Percentiles rank a stretch among this genome's conserved stretches.
These are phyloP conservation scores for Vitis labrusca DNA, from an alignment of 164 flowering plant species.

Conservation along the genomic window DNA sequence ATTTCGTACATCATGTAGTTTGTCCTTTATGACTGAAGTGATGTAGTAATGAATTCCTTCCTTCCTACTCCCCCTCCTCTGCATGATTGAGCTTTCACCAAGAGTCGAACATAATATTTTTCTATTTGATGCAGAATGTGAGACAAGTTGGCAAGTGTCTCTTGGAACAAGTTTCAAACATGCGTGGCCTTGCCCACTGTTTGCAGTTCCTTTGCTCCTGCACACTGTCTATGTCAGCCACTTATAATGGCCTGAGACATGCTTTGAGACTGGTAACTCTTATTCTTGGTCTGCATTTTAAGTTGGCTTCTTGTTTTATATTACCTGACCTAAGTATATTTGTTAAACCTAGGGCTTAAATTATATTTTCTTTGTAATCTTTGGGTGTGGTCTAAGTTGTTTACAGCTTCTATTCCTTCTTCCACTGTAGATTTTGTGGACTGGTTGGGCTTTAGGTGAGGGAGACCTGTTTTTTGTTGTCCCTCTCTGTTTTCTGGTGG, in stretches of 20 bases:
- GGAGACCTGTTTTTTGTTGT: too few species aligned
- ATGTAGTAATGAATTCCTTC: background rate
- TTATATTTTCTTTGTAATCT: too few species aligned
- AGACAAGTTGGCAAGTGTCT: slow-evolving; percentile 76
- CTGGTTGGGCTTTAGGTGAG: too few species aligned
- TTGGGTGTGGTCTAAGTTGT: too few species aligned
- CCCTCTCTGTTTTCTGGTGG: too few species aligned
- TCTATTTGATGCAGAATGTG: slow-evolving; percentile 54
- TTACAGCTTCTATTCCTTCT: too few species aligned
- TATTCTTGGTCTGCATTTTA: background rate
- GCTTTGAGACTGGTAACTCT: slow-evolving; percentile 60
- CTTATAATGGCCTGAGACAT: slow-evolving; percentile 65
- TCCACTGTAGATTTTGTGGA: too few species aligned
- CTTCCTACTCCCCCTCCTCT: background rate
- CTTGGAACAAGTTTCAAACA: slow-evolving; percentile 75
- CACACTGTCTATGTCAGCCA: slow-evolving; percentile 53
- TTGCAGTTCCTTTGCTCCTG: slow-evolving; percentile 82
- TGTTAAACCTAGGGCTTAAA: too few species aligned
- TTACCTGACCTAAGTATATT: background rate
- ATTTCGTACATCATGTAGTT: background rate
- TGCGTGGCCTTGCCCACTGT: slow-evolving; percentile 68
- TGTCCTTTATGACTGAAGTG: background rate
- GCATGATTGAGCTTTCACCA: background rate
- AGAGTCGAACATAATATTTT: slow-evolving; percentile 6
- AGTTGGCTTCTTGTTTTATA: background rate